Base-by-base conservation (phyloP, 2,329 filamentous ascomycete species). In the Alternaria sp. region DNA sequence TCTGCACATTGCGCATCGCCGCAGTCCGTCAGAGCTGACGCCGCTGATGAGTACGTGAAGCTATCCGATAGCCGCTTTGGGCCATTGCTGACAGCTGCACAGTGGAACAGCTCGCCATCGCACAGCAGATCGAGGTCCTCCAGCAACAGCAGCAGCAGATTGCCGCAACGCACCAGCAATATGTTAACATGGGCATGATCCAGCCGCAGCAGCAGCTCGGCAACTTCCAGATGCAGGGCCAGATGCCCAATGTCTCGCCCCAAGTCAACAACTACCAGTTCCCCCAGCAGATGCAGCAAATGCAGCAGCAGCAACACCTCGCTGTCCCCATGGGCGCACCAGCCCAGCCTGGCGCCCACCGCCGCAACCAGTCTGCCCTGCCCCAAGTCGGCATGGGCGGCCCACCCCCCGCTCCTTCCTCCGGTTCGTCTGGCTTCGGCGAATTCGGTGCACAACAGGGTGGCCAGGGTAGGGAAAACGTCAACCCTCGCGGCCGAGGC, bases 71-170 rank as follows among this genome's bases (percentile, higher is more conserved):
- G 44, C 40, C 28, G 25, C 40, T 50, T 15, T 40, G 26, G 57
- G 57, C 62, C 61, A 26, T 54, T 70, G 69, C 75, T 79, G 67
- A 76, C 72, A 45, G 26, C 15, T 21, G 44, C 66, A 52, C 74
- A 97, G 94, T 97, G 92, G 95, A 97, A 85, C 94, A 97, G 87
- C 89, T 97, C 79, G 93, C 93, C 79, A 94, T 98, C 80, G 94
- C 97, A 84, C 95, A 97, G 85, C 95, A 98, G 83, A 97, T 98
- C 78, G 95, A 98, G 83, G 88, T 96, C 79, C 87, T 98, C 77
- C 95, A 98, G 84, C 93, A 97, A 81, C 96, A 98, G 81, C 96
- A 98, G 81, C 94, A 98, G 82, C 94, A 97, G 80, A 96, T 98
- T 78, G 93, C 96, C 83, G 93, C 93, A 73, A 96, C 93, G 68